phyloP scores from a whole-genome alignment of 441 rosid species.

The Aquilaria agallochum region DNA sequence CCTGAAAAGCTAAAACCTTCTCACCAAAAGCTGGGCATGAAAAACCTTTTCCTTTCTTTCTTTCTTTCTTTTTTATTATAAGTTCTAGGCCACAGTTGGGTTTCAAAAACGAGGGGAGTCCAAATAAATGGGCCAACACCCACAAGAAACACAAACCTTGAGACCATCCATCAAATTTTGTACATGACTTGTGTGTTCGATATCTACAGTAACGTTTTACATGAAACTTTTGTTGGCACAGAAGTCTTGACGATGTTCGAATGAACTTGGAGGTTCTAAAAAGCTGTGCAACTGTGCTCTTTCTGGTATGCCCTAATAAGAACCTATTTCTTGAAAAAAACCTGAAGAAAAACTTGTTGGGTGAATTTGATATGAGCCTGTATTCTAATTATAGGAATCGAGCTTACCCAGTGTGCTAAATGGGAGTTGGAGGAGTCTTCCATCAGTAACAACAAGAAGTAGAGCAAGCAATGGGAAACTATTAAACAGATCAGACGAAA shows the following conservation, averaged over 20 bases:
- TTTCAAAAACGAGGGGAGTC: no score
- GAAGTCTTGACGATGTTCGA: constrained; percentile 88
- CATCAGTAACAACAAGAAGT: constrained; percentile 64
- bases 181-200: no score
- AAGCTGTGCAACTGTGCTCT: constrained; percentile 87
- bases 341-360: not conserved
- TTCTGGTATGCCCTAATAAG: constrained; percentile 45
- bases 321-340: not conserved
- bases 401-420: constrained; percentile 60
- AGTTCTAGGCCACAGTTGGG: no score
- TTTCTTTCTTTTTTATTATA: no score
- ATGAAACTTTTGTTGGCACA: not conserved
- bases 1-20: no score
- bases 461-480: constrained; percentile 44
- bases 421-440: constrained; percentile 41
- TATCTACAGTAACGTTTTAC: no score
- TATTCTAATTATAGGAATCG: constrained; percentile 51
- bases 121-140: no score
- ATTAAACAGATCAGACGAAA: constrained; percentile 30
- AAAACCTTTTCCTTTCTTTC: no score
- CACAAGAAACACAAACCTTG: no score
- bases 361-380: not conserved
- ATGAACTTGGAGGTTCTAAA: constrained; percentile 92
- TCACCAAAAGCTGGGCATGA: no score
- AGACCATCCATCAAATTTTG: no score